Conservation (phyloP, 331 rosid genomes). For the Arachis monticola region DNA sequence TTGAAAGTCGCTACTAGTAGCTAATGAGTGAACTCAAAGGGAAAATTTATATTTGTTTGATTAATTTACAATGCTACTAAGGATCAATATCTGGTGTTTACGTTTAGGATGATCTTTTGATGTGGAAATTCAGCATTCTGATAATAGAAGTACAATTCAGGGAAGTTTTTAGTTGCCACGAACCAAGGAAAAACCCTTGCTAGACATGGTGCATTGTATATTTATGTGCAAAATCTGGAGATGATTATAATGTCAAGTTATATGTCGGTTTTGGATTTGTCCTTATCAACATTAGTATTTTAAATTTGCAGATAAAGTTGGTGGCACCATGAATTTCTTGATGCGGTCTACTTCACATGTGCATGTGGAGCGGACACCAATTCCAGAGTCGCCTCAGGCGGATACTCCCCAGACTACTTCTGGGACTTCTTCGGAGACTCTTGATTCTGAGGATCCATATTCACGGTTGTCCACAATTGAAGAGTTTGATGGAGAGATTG, state of each 20-base stretch:
- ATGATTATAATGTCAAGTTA: neutral
- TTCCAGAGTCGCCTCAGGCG: conserved; percentile 43
- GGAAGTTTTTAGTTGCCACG: neutral
- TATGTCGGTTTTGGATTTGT: neutral
- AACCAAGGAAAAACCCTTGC: neutral
- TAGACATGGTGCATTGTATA: neutral
- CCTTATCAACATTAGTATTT: neutral
- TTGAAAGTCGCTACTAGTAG: neutral
- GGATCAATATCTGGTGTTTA: neutral
- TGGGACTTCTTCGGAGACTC: conserved; percentile 64
- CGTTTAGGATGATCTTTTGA: neutral
- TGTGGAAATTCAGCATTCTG: neutral
- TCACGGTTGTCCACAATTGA: conserved; percentile 47
- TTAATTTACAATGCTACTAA: neutral
- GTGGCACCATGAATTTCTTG: conserved; percentile 77
- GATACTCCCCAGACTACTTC: conserved; percentile 46
- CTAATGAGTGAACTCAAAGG: neutral
- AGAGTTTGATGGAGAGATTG: conserved; percentile 54
- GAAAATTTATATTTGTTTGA: neutral
- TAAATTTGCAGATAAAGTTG: conserved; percentile 43
- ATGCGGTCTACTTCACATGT: conserved; percentile 60
- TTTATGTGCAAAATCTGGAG: neutral
- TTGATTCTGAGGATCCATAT: conserved; percentile 60
- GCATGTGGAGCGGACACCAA: conserved; percentile 56
- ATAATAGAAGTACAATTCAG: neutral